phyloP scores from a whole-genome alignment of 2,329 filamentous ascomycete genomes.

The Colletotrichum limetticola region DNA sequence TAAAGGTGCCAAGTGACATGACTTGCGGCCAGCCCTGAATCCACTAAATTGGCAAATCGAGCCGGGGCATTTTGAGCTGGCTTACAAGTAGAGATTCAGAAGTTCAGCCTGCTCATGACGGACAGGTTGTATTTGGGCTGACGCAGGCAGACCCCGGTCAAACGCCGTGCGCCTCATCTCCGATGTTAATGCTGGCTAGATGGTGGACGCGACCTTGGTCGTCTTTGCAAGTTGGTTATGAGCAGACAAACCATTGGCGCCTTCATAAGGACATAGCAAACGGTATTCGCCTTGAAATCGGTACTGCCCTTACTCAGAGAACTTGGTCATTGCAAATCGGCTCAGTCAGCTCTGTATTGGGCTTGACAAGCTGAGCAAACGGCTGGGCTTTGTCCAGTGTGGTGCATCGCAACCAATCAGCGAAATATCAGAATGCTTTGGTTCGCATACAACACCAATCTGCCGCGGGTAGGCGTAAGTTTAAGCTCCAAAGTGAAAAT shows the following conservation, averaged over 20 bases:
- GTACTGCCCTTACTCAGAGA: neutral
- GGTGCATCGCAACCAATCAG: neutral
- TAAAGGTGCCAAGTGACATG: neutral
- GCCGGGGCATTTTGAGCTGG: neutral
- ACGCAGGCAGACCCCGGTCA: conserved; percentile 35
- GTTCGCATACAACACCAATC: neutral
- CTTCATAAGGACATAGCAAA: neutral
- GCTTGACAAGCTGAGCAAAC: too few species aligned
- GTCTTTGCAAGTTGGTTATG: neutral
- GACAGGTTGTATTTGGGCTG: neutral
- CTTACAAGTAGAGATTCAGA: too few species aligned
- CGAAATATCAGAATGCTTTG: neutral
- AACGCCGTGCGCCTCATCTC: conserved; percentile 48
- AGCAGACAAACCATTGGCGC: neutral
- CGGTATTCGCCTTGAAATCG: neutral
- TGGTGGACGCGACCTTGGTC: conserved; percentile 38
- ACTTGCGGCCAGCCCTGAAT: neutral
- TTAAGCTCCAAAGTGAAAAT: neutral
- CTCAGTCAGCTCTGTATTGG: neutral
- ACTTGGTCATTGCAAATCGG: neutral
- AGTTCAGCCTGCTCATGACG: too few species aligned
- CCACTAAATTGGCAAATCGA: conserved; percentile 1
- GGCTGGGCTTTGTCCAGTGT: neutral
- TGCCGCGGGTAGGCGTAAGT: neutral
- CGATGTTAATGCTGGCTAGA: conserved; percentile 49